Evolutionary conservation across 495 filamentous ascomycete species (phyloP).

Genomic region (Aspergillus wentii): DNA sequence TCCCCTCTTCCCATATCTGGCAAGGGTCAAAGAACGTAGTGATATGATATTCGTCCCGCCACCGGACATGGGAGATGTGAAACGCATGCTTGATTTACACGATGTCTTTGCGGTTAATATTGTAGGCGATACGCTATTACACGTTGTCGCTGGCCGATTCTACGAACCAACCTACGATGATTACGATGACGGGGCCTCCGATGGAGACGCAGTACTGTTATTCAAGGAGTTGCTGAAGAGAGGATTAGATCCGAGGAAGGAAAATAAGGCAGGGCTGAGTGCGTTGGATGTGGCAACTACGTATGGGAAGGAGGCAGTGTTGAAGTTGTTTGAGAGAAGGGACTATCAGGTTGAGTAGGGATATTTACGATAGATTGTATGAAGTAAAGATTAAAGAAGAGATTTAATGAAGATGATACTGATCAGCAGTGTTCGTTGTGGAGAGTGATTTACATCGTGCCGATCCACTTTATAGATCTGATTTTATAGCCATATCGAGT

Average conservation of each 20-base stretch:
- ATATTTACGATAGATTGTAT: too few relatives aligned
- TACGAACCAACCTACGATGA: too few relatives aligned
- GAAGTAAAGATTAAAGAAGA: too few relatives aligned
- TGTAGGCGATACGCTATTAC: conserved; percentile 9
- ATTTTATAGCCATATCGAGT: too few relatives aligned
- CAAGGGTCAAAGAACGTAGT: neutral
- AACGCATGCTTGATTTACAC: neutral
- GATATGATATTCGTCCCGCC: neutral
- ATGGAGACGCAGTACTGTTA: neutral
- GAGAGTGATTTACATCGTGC: too few relatives aligned
- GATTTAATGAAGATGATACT: too few relatives aligned
- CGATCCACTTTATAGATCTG: too few relatives aligned
- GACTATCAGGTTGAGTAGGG: too few relatives aligned
- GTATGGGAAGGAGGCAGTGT: conserved; percentile 6
- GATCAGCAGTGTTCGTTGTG: too few relatives aligned
- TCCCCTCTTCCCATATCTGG: conserved; percentile 18
- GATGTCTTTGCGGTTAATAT: conserved; percentile 10
- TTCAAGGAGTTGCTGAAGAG: conserved; percentile 5
- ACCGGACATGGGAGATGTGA: neutral
- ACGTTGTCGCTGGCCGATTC: conserved; percentile 5
- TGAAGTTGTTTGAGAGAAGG: conserved; percentile 10
- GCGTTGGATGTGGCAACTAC: conserved; percentile 12
- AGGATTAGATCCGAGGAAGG: conserved; percentile 4
- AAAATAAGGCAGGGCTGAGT: conserved; percentile 9
- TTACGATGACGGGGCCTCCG: neutral